Base-by-base conservation (phyloP, 1,139 yeast genomes). In the Yamadazyma blattariae region DNA sequence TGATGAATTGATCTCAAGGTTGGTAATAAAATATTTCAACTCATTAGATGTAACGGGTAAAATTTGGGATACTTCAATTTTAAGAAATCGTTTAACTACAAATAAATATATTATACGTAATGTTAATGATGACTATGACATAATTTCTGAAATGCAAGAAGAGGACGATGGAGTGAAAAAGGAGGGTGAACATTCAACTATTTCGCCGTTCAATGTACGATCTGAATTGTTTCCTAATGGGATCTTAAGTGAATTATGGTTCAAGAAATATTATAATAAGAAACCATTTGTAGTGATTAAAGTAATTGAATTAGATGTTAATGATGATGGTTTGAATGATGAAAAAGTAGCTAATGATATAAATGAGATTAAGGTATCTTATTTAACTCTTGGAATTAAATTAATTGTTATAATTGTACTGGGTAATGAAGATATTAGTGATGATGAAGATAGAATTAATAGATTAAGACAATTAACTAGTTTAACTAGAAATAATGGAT, bases 141-240 rank as follows among this genome's bases (percentile, higher is more conserved):
- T 25, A 18, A 13, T 10, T 2, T n/a, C n/a, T 9, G 25, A 26
- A 17, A 39, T 39, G 11, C 25, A 29, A 27, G 19, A 15, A n/a
- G 28, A 34, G 10, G n/a, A n/a, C n/a, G n/a, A n/a, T n/a, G n/a
- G n/a, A n/a, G 24, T 24, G 25, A 16, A 19, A 30, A 35, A 33
- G 11, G 26, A 33, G 9, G 28, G 12, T 9, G 46, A 47, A 9
- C 70, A 67, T 42, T 59, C 70, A 8, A 32, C 35, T 3, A 34
- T 59, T 3, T 67, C 74, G 0, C 75, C 75, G 0, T 66, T 69
- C 48, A 57, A 66, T 38, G 42, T 52, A 3, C 34, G 50, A 6
- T 67, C 74, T 0, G 66, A 59, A 27, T 45, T 70, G 30, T 70
- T 58, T 34, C 75, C 75, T 24, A 68, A 70, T 40, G 76, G 75